Conservation (phyloP, 192 early-diverging fungal species). For the Spizellomyces sp. region DNA sequence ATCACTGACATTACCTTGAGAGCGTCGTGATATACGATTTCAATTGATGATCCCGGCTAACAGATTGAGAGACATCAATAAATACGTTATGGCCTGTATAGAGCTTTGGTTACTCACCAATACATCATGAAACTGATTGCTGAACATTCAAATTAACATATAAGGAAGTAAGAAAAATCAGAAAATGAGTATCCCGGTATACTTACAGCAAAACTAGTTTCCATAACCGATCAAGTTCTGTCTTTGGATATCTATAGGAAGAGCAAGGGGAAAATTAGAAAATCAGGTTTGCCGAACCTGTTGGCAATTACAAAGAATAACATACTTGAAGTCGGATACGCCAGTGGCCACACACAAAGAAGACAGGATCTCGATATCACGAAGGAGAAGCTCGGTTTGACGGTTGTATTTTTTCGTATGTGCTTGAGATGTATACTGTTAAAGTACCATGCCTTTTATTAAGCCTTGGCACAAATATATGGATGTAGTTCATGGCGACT, state of each 20-base stretch:
- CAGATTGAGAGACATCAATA: too few relatives aligned
- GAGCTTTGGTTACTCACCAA: slow-evolving; percentile 34
- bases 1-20: slow-evolving; percentile 45
- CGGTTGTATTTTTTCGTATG: slow-evolving; percentile 86
- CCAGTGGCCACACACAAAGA: slow-evolving; percentile 46
- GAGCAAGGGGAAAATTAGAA: too few relatives aligned
- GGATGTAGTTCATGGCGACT: neutral
- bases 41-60: slow-evolving; percentile 84
- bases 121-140: slow-evolving; percentile 97
- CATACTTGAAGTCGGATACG: slow-evolving; percentile 16
- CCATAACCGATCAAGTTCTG: slow-evolving; percentile 81
- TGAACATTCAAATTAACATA: neutral
- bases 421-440: slow-evolving; percentile 86
- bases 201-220: slow-evolving; percentile 79
- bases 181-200: neutral
- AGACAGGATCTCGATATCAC: slow-evolving; percentile 80
- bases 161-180: neutral
- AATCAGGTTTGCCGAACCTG: neutral
- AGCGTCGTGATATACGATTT: slow-evolving; percentile 88
- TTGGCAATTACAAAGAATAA: neutral
- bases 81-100: too few relatives aligned
- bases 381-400: slow-evolving; percentile 78
- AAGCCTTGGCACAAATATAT: neutral
- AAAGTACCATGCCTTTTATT: neutral
- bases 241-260: slow-evolving; percentile 63